A percentile compares a stretch with the other conserved stretches of the same genome.
phyloP scores from a whole-genome alignment of 1,284 basidiomycete genomes.

The Phaffia rhodozyma region DNA sequence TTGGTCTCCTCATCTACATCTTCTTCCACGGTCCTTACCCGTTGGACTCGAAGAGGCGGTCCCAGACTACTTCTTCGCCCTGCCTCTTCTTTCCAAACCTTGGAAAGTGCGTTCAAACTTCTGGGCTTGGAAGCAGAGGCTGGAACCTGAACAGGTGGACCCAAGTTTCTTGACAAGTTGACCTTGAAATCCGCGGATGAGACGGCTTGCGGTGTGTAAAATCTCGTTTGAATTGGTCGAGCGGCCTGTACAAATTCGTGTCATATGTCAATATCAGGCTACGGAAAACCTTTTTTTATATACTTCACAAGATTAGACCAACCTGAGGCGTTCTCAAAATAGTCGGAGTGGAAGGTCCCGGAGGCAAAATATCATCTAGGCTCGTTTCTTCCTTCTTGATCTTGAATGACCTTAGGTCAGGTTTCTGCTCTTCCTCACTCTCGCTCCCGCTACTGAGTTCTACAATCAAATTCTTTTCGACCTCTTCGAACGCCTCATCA shows the following conservation, averaged over 20 bases:
- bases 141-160: slow-evolving; percentile 5
- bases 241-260: no score
- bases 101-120: neutral
- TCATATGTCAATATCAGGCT: no score
- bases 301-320: no score
- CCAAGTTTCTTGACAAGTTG: neutral
- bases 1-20: slow-evolving; percentile 20
- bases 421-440: neutral
- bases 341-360: no score
- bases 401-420: neutral
- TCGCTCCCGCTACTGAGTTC: neutral
- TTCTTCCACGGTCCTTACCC: slow-evolving; percentile 15
- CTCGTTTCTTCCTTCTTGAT: slow-evolving; percentile 1
- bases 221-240: no score
- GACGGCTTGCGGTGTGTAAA: no score
- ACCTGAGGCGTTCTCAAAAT: no score
- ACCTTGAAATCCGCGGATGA: no score
- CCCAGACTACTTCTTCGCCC: slow-evolving; percentile 10
- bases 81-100: neutral
- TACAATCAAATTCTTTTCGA: slow-evolving; percentile 52
- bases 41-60: slow-evolving; percentile 4
- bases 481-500: slow-evolving; percentile 39
- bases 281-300: no score
- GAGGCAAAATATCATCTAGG: no score
- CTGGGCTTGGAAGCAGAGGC: neutral